Base-by-base conservation (phyloP, 2,329 filamentous ascomycete species). In the Phaeosphaeria sp. region DNA sequence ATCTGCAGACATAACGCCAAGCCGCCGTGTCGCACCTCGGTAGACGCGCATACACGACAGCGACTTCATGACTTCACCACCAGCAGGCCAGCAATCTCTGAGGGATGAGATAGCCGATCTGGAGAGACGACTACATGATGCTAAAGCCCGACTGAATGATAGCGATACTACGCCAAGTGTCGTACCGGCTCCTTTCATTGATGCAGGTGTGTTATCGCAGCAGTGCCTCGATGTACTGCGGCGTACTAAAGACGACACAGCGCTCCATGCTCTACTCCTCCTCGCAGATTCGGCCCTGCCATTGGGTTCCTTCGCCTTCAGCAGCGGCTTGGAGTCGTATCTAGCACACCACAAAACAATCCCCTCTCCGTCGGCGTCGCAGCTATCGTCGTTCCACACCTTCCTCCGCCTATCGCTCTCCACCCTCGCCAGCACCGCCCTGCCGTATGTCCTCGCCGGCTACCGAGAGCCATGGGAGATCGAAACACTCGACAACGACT, bases 231-330 rank as follows among this genome's bases (percentile, higher is more conserved):
- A 17, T 44, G 33, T 21, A 33, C 46, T 20, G 39, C n/a, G n/a
- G n/a, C n/a, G n/a, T 20, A 30, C 48, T 55, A 23, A 54, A 56
- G 58, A 7, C 30, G 17, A 50, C 46, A 15, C 59, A 70, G 72
- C 69, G n/a, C 71, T 75, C 25, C 91, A 94, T 77, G 89, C 90
- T 64, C 85, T 93, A 39, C 85, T 94, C 30, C 83, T 95, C 3
- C 87, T 94, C 49, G 87, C 91, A 48, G 91, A 95, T 80, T 93
- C 91, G 1, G 90, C 90, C 15, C 85, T 95, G 2, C 91, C 91
- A 0, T 83, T 95, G 0, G 91, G 91, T 56, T 92, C 91, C n/a
- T 95, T 95, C 78, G 91, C 91, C 69, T 95, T 94, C 80, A 91
- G 88, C 80, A 90, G 87, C 66, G 91, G 91, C 2, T 84, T 95